Percentiles rank a stretch among this genome's conserved stretches.
Conservation (phyloP, 352 stramenopile genomes). For the Globisporangium okanoganense region DNA sequence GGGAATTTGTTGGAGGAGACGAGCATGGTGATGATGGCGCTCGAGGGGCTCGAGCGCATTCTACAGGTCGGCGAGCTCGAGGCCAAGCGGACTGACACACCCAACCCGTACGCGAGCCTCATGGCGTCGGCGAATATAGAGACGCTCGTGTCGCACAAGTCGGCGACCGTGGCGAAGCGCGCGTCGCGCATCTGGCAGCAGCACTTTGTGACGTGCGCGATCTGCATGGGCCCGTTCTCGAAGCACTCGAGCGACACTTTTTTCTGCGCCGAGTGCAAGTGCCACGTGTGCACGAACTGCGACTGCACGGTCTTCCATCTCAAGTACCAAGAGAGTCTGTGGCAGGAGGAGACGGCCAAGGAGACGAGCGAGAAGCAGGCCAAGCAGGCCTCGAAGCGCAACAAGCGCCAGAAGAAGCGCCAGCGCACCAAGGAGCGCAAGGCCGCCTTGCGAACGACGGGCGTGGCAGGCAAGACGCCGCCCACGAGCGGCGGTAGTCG, state of each 20-base stretch:
- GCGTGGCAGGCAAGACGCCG: constrained; percentile 30
- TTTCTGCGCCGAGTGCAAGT: constrained; percentile 98
- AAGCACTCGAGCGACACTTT: constrained; percentile 93
- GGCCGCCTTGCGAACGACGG: constrained; percentile 37
- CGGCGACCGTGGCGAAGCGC: constrained; percentile 92
- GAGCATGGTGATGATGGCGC: constrained; percentile 98
- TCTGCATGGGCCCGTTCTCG: constrained; percentile 94
- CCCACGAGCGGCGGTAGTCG: constrained; percentile 20
- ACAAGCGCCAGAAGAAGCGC: constrained; percentile 83
- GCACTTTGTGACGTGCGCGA: constrained; percentile 97
- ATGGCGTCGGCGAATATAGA: constrained; percentile 92
- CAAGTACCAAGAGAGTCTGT: constrained; percentile 95
- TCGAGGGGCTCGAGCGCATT: constrained; percentile 96
- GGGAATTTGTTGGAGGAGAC: constrained; percentile 93
- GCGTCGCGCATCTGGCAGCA: constrained; percentile 97
- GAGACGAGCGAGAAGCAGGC: constrained; percentile 88
- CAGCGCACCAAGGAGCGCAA: constrained; percentile 83
- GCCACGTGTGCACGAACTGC: constrained; percentile 96
- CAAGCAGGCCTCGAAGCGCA: constrained; percentile 82
- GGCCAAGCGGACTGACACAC: constrained; percentile 74
- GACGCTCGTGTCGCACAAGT: constrained; percentile 93
- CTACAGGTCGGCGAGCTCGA: constrained; percentile 93
- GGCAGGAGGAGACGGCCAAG: constrained; percentile 93
- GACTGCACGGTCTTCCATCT: constrained; percentile 98
- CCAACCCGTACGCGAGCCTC: constrained; percentile 88